A percentile compares a stretch with the other conserved stretches of the same genome.
These are phyloP conservation scores for Chalciporus sphaerocephalus DNA, from an alignment of 768 basidiomycete species.

Conservation along the genomic window DNA sequence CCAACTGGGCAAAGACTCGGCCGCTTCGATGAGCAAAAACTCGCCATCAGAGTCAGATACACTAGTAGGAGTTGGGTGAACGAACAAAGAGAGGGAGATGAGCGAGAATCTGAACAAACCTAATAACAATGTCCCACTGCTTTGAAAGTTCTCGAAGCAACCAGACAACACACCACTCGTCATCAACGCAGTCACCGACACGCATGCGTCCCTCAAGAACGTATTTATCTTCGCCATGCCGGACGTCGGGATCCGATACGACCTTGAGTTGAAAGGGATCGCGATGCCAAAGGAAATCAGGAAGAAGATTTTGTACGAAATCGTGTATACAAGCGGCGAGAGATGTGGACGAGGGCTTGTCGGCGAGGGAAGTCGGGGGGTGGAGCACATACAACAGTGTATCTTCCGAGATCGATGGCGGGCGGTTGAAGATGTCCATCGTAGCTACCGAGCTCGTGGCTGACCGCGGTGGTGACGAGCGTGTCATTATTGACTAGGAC, in stretches of 20 bases:
- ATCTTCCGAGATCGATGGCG: slow-evolving; percentile 81
- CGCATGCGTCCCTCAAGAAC: slow-evolving; percentile 80
- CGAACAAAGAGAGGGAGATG: background rate
- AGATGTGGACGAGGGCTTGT: slow-evolving; percentile 57
- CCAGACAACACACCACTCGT: slow-evolving; percentile 97
- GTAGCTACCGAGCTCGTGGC: background rate
- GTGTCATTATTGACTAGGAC: background rate
- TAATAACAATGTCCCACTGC: slow-evolving; percentile 76
- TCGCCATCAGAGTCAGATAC: slow-evolving; percentile 91
- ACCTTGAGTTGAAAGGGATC: slow-evolving; percentile 79
- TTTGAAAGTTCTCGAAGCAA: slow-evolving; percentile 71
- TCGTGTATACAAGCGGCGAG: slow-evolving; percentile 64
- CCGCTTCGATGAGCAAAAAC: slow-evolving; percentile 94
- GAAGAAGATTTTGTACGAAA: slow-evolving; percentile 52
- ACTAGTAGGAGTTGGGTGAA: slow-evolving; percentile 11
- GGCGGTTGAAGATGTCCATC: slow-evolving; percentile 70
- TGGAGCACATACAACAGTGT: slow-evolving; percentile 75
- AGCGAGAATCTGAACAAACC: slow-evolving; percentile 45
- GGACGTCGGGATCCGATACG: slow-evolving; percentile 41
- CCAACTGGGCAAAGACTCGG: slow-evolving; percentile 85
- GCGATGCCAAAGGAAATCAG: slow-evolving; percentile 75
- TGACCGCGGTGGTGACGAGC: background rate
- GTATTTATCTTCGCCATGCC: slow-evolving; percentile 36
- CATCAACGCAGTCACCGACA: slow-evolving; percentile 95
- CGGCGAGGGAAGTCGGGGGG: slow-evolving; percentile 48